These are phyloP conservation scores for Dothideomycetes sp. DNA, from an alignment of 2,329 filamentous ascomycete species.

Conservation along the genomic window DNA sequence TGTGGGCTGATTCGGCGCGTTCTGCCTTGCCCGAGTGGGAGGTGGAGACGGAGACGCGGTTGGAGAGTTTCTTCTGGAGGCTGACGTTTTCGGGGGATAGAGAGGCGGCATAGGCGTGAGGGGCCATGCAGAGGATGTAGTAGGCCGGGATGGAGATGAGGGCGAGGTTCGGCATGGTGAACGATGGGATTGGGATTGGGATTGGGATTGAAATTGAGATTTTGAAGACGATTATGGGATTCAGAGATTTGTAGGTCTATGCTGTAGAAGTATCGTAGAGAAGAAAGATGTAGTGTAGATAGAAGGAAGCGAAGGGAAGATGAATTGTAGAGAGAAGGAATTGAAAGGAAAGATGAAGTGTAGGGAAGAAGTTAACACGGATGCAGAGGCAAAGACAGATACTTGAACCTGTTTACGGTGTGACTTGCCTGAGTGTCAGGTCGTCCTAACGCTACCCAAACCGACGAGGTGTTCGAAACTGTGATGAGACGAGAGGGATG, in stretches of 20 bases:
- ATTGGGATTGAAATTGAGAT: not conserved
- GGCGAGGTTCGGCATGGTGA: conserved; percentile 28
- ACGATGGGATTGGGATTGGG: not conserved
- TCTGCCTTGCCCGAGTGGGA: conserved; percentile 36
- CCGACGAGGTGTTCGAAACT: too few species aligned
- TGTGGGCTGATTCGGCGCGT: conserved; percentile 37
- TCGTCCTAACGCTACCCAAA: too few species aligned
- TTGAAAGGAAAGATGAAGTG: not conserved
- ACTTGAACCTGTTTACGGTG: too few species aligned
- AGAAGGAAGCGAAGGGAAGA: not conserved
- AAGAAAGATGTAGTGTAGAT: not conserved
- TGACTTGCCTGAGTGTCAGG: too few species aligned
- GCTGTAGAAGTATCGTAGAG: not conserved
- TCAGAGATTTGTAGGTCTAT: not conserved
- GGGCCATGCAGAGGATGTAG: conserved; percentile 33
- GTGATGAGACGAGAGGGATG: too few species aligned
- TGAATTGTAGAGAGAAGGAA: not conserved
- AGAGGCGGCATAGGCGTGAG: conserved; percentile 30
- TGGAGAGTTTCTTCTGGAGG: too few species aligned
- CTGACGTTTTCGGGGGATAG: too few species aligned
- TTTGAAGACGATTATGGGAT: not conserved
- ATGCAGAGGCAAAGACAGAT: too few species aligned
- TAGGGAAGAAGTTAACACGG: too few species aligned
- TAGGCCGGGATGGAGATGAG: conserved; percentile 38
- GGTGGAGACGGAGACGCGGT: conserved; percentile 28